phyloP scores from a whole-genome alignment of 768 basidiomycete species.

The Lentinula sp. region DNA sequence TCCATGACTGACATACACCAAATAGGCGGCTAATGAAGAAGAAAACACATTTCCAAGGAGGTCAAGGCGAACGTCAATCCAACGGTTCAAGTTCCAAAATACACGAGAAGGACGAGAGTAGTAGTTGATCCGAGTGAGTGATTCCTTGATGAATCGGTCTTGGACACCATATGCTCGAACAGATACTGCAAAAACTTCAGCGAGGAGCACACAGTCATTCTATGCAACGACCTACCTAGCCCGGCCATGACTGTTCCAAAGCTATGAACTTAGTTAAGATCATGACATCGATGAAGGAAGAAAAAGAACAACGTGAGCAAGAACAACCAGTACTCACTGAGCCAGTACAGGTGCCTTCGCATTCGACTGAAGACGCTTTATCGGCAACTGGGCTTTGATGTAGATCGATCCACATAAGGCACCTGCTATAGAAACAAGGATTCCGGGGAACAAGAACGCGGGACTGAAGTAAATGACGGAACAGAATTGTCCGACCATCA shows the following conservation, averaged over 20 bases:
- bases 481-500: conserved; percentile 34
- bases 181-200: conserved; percentile 13
- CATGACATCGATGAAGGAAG: not conserved
- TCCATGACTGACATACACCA: conserved; percentile 22
- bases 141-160: conserved; percentile 24
- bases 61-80: conserved; percentile 31
- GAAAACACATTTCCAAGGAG: conserved; percentile 37
- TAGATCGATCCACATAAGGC: conserved; percentile 37
- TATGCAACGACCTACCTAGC: conserved; percentile 15
- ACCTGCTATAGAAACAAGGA: conserved; percentile 35
- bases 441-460: conserved; percentile 37
- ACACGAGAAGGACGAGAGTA: conserved; percentile 24
- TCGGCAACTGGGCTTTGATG: conserved; percentile 40
- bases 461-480: conserved; percentile 41
- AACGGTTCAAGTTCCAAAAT: conserved; percentile 30
- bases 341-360: conserved; percentile 9
- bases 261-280: not conserved
- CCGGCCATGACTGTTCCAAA: conserved; percentile 40
- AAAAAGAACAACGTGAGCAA: conserved; percentile 3
- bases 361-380: conserved; percentile 27
- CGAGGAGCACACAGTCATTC: not conserved
- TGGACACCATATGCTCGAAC: conserved; percentile 44
- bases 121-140: conserved; percentile 30
- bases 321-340: conserved; percentile 14
- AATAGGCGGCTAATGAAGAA: conserved; percentile 31